phyloP scores from a whole-genome alignment of 352 stramenopile species.

The Globisporangium sylvaticum region DNA sequence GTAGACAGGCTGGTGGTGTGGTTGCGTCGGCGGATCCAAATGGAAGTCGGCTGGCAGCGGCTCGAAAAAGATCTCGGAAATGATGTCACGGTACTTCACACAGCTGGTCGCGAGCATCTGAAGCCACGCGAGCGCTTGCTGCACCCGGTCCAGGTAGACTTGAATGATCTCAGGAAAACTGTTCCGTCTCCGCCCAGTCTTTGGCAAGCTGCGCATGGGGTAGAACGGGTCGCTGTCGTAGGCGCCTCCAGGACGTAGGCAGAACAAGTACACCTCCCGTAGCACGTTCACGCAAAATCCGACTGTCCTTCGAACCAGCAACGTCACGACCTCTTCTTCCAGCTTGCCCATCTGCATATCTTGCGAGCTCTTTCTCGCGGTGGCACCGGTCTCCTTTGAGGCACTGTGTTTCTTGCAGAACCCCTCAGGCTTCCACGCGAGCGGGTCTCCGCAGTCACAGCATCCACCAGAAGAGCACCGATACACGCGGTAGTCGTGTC shows the following conservation, averaged over 20 bases:
- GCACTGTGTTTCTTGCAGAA: conserved; percentile 74
- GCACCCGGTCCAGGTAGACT: conserved; percentile 47
- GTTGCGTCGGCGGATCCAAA: conserved; percentile 18
- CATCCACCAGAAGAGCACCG: conserved; percentile 76
- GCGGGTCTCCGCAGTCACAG: conserved; percentile 77
- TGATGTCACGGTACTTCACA: conserved; percentile 55
- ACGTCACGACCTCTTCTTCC: conserved; percentile 36
- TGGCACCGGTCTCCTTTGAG: background rate
- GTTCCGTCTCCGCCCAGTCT: conserved; percentile 34
- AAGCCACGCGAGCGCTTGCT: conserved; percentile 61
- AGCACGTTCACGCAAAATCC: conserved; percentile 60
- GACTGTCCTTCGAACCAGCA: conserved; percentile 41
- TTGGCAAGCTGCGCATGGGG: conserved; percentile 34
- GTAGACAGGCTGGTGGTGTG: background rate
- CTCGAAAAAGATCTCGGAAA: conserved; percentile 58
- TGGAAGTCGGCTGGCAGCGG: conserved; percentile 48
- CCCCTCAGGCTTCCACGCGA: conserved; percentile 71
- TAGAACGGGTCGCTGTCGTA: conserved; percentile 33
- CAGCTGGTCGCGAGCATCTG: conserved; percentile 74
- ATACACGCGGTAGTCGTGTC: conserved; percentile 81
- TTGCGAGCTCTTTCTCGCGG: background rate
- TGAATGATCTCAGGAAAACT: conserved; percentile 46
- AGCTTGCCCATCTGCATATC: conserved; percentile 32
- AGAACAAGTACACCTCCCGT: conserved; percentile 48
- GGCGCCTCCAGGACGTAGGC: conserved; percentile 27